These are phyloP conservation scores for Ogataea hybrid DNA, from an alignment of 1,139 yeast genomes.

Conservation along the genomic window DNA sequence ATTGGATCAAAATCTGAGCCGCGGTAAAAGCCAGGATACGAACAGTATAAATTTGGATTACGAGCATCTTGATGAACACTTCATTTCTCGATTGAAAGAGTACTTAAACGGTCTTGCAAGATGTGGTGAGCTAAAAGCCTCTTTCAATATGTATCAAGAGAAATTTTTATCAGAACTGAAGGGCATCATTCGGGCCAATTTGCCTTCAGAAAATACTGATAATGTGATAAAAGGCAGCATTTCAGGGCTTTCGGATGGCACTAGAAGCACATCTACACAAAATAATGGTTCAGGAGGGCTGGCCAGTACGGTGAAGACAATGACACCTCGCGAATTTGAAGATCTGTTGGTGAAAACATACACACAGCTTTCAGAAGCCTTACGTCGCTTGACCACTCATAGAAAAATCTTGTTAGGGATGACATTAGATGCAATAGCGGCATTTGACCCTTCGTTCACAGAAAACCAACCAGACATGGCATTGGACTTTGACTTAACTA, in stretches of 20 bases:
- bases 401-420: constrained; percentile 77
- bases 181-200: constrained; percentile 59
- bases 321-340: constrained; percentile 75
- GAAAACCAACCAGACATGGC: constrained; percentile 42
- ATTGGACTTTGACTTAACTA: constrained; percentile 64
- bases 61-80: constrained; percentile 35
- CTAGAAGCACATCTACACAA: constrained; percentile 24
- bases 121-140: constrained; percentile 62
- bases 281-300: constrained; percentile 21
- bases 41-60: constrained; percentile 28
- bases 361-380: constrained; percentile 64
- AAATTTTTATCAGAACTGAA: constrained; percentile 68
- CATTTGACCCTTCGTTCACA: constrained; percentile 26
- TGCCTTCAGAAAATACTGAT: constrained; percentile 44
- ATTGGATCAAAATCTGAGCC: constrained; percentile 30
- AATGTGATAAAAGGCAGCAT: constrained; percentile 9
- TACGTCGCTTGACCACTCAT: constrained; percentile 71
- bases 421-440: constrained; percentile 54
- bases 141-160: constrained; percentile 68
- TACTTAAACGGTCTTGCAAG: constrained; percentile 56
- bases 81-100: constrained; percentile 41
- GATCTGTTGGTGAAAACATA: constrained; percentile 63
- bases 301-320: constrained; percentile 45
- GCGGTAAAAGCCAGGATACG: constrained; percentile 7
- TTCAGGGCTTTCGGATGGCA: constrained; percentile 27